Evolutionary conservation across 2,329 filamentous ascomycete genomes (phyloP), one percentile per base, ranked within the genome.

Genomic region (Ascocoryne sarcoides): DNA sequence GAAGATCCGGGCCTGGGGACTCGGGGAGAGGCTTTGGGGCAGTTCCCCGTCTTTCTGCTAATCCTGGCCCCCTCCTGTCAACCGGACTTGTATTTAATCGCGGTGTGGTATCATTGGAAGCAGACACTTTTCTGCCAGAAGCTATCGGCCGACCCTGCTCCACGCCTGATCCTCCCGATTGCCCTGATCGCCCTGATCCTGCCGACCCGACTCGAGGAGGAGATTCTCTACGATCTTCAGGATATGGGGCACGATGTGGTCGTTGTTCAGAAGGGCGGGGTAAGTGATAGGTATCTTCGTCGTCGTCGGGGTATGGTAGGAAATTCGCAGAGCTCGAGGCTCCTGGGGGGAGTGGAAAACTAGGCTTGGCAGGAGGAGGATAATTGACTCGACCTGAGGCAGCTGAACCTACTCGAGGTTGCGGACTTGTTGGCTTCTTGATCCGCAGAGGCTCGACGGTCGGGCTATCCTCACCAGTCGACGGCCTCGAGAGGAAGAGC

Each of bases 371-470:
- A 17, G 64, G 58, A 35, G 70, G 68, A 20, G 67, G 65, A 40
- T 70, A 72, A 55, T 74, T 76, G 55, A 65, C 68, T 60, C 51
- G 50, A 44, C 49, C 46, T 36, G 60, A 59, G 15, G 56, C 52
- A 8, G 59, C 56, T 19, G 60, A 60, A 26, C 44, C 51, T 36
- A 46, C 44, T 45, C 50, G 48, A 40, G 76, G 76, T 38, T 70
- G 70, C 21, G 80, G 75, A 43, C 79, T 83, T 53, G 79, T 75
- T 42, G 81, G 78, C 63, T 93, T 93, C 67, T 81, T 82, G 60
- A 94, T 93, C 57, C 86, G 78, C 63, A 95, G 65, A 45, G 88
- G 88, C 55, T 84, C 84, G 52, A 94, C 75, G 14, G 84, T 85
- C 43, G 87, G 84, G 55, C 84, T 87, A 55, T 87, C 79, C 40